Percentiles rank a stretch among this genome's conserved stretches.
Conservation (phyloP, 2,329 filamentous ascomycete genomes). For the Cryphonectria parasitica region DNA sequence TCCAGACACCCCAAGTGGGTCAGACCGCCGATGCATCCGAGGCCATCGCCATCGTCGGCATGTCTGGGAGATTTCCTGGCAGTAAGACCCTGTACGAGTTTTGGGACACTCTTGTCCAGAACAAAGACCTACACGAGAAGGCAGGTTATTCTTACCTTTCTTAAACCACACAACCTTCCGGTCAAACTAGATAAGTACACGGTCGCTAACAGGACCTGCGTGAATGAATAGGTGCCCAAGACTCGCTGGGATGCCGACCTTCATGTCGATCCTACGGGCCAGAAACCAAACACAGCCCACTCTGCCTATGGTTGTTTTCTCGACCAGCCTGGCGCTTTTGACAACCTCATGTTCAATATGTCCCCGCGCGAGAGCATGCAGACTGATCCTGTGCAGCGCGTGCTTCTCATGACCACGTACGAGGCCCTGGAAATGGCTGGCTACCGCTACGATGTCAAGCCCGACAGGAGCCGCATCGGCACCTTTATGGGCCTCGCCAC, state of each 20-base stretch:
- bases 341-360: conserved; percentile 2
- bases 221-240: background rate
- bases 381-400: conserved; percentile 9
- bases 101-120: background rate
- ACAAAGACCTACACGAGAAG: background rate
- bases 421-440: conserved; percentile 19
- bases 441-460: background rate
- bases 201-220: background rate
- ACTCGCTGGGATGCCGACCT: conserved; percentile 12
- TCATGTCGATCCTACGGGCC: conserved; percentile 1
- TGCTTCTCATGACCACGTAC: conserved; percentile 16
- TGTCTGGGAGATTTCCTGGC: conserved; percentile 1
- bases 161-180: background rate
- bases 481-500: conserved; percentile 1
- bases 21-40: background rate
- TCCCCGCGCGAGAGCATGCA: conserved; percentile 5
- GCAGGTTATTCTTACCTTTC: background rate
- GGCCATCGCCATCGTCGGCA: conserved; percentile 12
- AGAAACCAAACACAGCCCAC: background rate
- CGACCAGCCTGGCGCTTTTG: conserved; percentile 4
- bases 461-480: conserved; percentile 6
- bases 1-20: background rate
- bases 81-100: background rate
- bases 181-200: too few species aligned
- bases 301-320: conserved; percentile 4